Conservation (phyloP, 306 rosid species). For the Gillenia trifoliata region DNA sequence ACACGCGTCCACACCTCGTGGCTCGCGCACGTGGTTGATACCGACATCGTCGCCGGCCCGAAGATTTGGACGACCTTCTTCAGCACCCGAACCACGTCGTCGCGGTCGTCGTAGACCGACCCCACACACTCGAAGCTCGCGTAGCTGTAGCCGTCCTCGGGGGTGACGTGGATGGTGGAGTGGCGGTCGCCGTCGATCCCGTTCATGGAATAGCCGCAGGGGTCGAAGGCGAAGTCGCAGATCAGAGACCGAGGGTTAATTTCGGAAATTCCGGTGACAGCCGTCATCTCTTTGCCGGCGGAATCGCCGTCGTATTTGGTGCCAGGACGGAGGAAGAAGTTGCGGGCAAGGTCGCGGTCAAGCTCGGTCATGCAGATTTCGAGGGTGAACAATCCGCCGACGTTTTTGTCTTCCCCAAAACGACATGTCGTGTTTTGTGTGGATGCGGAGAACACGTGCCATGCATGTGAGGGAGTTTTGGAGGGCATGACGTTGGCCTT, state of each 20-base stretch:
- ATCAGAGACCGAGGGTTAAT: slow-evolving; percentile 61
- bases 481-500: slow-evolving; percentile 89
- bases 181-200: slow-evolving; percentile 74
- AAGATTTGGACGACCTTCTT: slow-evolving; percentile 75
- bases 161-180: slow-evolving; percentile 92
- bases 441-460: slow-evolving; percentile 91
- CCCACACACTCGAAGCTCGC: slow-evolving; percentile 85
- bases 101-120: slow-evolving; percentile 40
- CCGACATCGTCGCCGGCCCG: slow-evolving; percentile 91
- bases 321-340: slow-evolving; percentile 50
- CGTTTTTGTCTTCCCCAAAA: slow-evolving; percentile 9
- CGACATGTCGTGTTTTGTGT: slow-evolving; percentile 5
- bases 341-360: slow-evolving; percentile 58
- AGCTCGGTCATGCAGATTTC: slow-evolving; percentile 98
- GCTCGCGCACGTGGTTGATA: slow-evolving; percentile 48
- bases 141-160: slow-evolving; percentile 95
- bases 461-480: slow-evolving; percentile 56
- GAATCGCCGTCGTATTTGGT: slow-evolving; percentile 56
- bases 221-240: slow-evolving; percentile 86
- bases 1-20: slow-evolving; percentile 57
- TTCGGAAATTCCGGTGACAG: slow-evolving; percentile 57
- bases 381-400: slow-evolving; percentile 44
- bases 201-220: slow-evolving; percentile 95
- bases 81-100: slow-evolving; percentile 45
- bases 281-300: slow-evolving; percentile 86